These are phyloP conservation scores for Leptographium lundbergii DNA, from an alignment of 2,329 filamentous ascomycete genomes.

Conservation along the genomic window DNA sequence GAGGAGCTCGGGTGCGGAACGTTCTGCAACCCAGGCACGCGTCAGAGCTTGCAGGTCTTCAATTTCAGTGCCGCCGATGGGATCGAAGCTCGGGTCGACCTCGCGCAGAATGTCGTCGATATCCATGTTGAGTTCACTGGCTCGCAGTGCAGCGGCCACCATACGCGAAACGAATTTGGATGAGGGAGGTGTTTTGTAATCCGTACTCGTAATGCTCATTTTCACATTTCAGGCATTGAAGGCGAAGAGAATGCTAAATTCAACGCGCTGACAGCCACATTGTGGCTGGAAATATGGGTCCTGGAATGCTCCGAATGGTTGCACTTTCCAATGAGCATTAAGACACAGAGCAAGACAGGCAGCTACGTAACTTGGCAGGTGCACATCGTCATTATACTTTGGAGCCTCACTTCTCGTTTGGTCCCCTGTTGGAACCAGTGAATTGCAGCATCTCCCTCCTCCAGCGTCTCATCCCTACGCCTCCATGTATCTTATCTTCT, in stretches of 20 bases:
- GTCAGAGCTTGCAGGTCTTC: constrained; percentile 81
- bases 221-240: background rate
- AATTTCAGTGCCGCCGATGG: constrained; percentile 40
- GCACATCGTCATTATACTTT: background rate
- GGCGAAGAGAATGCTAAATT: background rate
- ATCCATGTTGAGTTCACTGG: constrained; percentile 39
- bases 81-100: constrained; percentile 48
- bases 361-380: background rate
- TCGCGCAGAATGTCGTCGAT: constrained; percentile 71
- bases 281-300: background rate
- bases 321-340: background rate
- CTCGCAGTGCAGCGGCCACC: background rate
- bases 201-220: background rate
- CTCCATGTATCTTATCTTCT: background rate
- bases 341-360: too few species aligned
- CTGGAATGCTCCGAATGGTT: background rate
- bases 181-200: background rate
- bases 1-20: constrained; percentile 79
- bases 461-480: background rate
- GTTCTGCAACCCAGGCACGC: constrained; percentile 85
- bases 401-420: background rate
- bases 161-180: background rate
- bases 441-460: background rate
- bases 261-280: background rate
- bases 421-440: background rate